Evolutionary conservation across 352 stramenopile species (phyloP).

Genomic region (Pythium inflatum): DNA sequence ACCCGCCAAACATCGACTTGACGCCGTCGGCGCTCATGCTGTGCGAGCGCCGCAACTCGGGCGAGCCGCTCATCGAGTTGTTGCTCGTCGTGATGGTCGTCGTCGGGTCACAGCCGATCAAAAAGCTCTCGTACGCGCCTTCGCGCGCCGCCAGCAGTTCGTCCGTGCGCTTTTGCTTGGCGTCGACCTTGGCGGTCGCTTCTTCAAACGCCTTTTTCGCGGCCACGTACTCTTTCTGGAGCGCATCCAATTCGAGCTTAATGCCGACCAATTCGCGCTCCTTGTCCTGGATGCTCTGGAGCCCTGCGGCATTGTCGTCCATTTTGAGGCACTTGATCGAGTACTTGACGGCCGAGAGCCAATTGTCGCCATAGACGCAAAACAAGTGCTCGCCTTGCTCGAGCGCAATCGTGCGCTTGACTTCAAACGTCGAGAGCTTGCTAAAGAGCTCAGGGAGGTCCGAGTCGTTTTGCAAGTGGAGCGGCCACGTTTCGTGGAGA

Average conservation of each 20-base stretch:
- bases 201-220: constrained; percentile 85
- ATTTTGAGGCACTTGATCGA: constrained; percentile 88
- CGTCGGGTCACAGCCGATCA: constrained; percentile 58
- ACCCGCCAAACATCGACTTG: constrained; percentile 60
- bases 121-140: constrained; percentile 74
- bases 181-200: constrained; percentile 66
- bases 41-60: constrained; percentile 39
- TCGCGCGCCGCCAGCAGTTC: constrained; percentile 72
- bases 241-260: constrained; percentile 73
- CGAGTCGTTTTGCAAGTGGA: constrained; percentile 59
- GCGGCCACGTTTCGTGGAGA: constrained; percentile 79
- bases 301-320: constrained; percentile 50
- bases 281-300: constrained; percentile 71
- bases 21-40: constrained; percentile 46
- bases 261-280: constrained; percentile 77
- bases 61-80: constrained; percentile 6
- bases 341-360: constrained; percentile 88
- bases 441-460: constrained; percentile 84
- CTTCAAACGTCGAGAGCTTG: constrained; percentile 83
- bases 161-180: constrained; percentile 73
- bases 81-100: not conserved
- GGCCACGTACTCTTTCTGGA: constrained; percentile 81
- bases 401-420: constrained; percentile 75
- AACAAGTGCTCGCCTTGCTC: constrained; percentile 86
- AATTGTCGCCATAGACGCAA: constrained; percentile 90